Evolutionary conservation across 371 early-diverging fungal species (phyloP).

Genomic region (Lichtheimia ornata): DNA sequence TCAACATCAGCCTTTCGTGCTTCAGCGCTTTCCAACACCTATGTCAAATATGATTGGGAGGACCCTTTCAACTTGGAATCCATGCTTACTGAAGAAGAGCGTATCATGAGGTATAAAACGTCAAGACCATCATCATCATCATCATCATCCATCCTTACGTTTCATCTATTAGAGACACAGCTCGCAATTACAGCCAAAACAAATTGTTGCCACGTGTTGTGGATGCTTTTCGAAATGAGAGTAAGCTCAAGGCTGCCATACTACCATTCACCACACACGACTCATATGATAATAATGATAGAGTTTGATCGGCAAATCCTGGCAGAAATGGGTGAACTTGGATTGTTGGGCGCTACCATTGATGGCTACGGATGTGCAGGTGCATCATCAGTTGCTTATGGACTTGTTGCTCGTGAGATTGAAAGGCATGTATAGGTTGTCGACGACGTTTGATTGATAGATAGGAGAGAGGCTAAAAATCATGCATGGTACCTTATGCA

Average conservation of each 20-base stretch:
- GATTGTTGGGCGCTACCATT: constrained; percentile 93
- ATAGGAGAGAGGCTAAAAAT: not conserved
- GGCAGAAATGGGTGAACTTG: constrained; percentile 93
- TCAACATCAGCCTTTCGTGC: not conserved
- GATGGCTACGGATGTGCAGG: constrained; percentile 96
- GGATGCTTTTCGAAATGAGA: constrained; percentile 84
- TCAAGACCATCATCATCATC: not conserved
- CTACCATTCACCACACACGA: not conserved
- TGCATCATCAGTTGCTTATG: constrained; percentile 96
- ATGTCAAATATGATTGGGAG: constrained; percentile 90
- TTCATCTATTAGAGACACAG: constrained; percentile 67
- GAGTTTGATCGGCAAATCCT: constrained; percentile 90
- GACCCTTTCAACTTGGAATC: constrained; percentile 87
- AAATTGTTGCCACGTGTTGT: constrained; percentile 87
- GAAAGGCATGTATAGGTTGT: constrained; percentile 63
- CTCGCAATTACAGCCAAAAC: constrained; percentile 85
- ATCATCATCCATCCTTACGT: not conserved
- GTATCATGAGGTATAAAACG: constrained; percentile 60
- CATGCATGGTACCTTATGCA: constrained; percentile 19
- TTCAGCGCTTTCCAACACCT: constrained; percentile 30
- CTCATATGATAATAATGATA: constrained; percentile 16
- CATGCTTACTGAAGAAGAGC: constrained; percentile 88
- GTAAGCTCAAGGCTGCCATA: constrained; percentile 45
- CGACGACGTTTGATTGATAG: not conserved
- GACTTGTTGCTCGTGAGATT: constrained; percentile 94